Base-by-base conservation (phyloP, 208 protist genomes). In the Naegleria lovaniensis region DNA sequence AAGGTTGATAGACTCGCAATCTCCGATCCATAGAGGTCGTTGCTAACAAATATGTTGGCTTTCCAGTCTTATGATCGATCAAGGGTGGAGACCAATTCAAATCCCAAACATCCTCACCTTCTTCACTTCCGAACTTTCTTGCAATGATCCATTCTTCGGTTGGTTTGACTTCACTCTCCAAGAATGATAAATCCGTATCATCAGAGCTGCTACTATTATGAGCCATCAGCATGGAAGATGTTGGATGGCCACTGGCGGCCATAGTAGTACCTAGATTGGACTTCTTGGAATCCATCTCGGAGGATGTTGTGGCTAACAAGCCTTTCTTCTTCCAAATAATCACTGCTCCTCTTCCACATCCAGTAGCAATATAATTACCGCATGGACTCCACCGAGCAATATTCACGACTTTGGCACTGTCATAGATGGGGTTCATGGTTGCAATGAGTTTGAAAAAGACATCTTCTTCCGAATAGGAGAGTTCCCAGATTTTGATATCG, bases 271-370 rank as follows among this genome's bases (percentile, higher is more conserved):
- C n/a, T n/a, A n/a, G n/a, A n/a, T n/a, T n/a, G n/a, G n/a, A n/a
- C n/a, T n/a, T n/a, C n/a, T n/a, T n/a, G n/a, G n/a, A n/a, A n/a
- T n/a, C n/a, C n/a, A n/a, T n/a, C n/a, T n/a, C n/a, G n/a, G n/a
- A n/a, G n/a, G n/a, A n/a, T n/a, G n/a, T n/a, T n/a, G n/a, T n/a
- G n/a, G n/a, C n/a, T n/a, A n/a, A n/a, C 9, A 36, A 13, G 25
- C 67, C 16, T 33, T 79, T 79, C 67, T 79, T 88, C 33, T 58
- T 88, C 85, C 85, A 88, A 58, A 88, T 58, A 0, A 88, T 43
- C 39, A 88, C n/a, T 39, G 39, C 41, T 29, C 85, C 85, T 40
- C 85, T 88, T 11, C n/a, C 39, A 88, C 85, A 88, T 13, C 85
- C 85, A 39, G 85, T 88, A 36, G 85, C 85, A 51, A 88, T 29